A percentile compares a stretch with the other conserved stretches of the same genome.
These are phyloP conservation scores for Chlorella vulgaris DNA, from an alignment of 139 green algal genomes.

Conservation along the genomic window DNA sequence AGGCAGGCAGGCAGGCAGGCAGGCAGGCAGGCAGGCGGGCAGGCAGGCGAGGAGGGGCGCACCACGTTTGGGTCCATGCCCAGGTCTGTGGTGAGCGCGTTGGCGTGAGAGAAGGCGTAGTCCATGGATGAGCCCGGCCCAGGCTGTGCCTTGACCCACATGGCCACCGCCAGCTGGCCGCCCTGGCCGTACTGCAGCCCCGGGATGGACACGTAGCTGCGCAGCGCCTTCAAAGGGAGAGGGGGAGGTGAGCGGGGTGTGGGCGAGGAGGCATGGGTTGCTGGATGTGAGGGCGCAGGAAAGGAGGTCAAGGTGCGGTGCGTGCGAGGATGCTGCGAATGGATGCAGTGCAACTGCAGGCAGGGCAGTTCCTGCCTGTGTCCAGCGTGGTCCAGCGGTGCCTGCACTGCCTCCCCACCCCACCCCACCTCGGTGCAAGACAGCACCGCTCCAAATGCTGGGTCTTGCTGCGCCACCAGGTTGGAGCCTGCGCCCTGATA, in stretches of 20 bases:
- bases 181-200: constrained; percentile 36
- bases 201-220: constrained; percentile 27
- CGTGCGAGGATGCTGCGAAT: too few species aligned
- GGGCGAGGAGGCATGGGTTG: not conserved
- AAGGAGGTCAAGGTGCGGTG: too few species aligned
- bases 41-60: too few species aligned
- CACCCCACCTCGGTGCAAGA: constrained; percentile 1
- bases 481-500: not conserved
- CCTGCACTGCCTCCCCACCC: too few species aligned
- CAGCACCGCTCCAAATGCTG: constrained; percentile 23
- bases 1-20: too few species aligned
- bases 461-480: constrained; percentile 1
- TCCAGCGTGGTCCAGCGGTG: too few species aligned
- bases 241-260: not conserved
- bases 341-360: too few species aligned
- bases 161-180: constrained; percentile 25
- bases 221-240: not conserved
- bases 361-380: too few species aligned
- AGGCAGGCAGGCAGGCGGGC: too few species aligned
- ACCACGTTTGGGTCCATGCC: not conserved
- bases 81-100: not conserved
- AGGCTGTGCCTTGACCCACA: constrained; percentile 25
- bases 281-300: not conserved
- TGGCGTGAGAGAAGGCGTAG: constrained; percentile 6
- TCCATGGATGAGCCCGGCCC: not conserved